Evolutionary conservation across 169 alveolate genomes (phyloP).

Genomic region (Cryptosporidium sp.): DNA sequence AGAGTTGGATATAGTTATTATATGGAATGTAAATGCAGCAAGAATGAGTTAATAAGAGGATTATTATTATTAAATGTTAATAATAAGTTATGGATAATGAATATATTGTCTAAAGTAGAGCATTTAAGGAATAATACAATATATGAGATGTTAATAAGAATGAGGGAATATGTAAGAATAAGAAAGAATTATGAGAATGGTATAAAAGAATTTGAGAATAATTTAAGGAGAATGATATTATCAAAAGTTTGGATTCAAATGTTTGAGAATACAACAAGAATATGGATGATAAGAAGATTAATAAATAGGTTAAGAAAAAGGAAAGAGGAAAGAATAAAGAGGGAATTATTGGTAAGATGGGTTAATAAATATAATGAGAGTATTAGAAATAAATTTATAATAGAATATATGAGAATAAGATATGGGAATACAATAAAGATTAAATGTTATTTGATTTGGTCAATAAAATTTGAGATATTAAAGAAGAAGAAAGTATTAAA

Average conservation of each 20-base stretch:
- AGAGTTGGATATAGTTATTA: neutral
- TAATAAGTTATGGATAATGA: conserved; percentile 11
- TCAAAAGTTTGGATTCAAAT: conserved; percentile 4
- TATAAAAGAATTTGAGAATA: neutral
- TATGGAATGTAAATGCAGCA: conserved; percentile 40
- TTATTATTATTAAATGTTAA: neutral
- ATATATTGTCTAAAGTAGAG: neutral
- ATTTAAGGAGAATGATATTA: neutral
- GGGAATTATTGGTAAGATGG: conserved; percentile 9
- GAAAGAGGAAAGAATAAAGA: neutral
- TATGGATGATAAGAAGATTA: neutral
- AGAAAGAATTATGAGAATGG: conserved; percentile 1
- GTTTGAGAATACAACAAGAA: neutral
- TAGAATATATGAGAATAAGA: neutral
- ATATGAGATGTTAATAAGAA: neutral
- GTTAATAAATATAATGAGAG: conserved; percentile 8
- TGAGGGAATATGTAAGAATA: neutral
- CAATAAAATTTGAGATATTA: conserved; percentile 18
- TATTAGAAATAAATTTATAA: neutral
- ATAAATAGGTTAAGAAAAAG: neutral
- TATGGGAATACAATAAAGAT: conserved; percentile 1
- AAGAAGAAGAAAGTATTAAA: conserved; percentile 5
- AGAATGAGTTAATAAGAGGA: neutral
- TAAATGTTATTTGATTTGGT: conserved; percentile 65
- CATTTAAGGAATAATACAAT: neutral